Conservation (phyloP, 208 protist species). For the Lotmaria passim region DNA sequence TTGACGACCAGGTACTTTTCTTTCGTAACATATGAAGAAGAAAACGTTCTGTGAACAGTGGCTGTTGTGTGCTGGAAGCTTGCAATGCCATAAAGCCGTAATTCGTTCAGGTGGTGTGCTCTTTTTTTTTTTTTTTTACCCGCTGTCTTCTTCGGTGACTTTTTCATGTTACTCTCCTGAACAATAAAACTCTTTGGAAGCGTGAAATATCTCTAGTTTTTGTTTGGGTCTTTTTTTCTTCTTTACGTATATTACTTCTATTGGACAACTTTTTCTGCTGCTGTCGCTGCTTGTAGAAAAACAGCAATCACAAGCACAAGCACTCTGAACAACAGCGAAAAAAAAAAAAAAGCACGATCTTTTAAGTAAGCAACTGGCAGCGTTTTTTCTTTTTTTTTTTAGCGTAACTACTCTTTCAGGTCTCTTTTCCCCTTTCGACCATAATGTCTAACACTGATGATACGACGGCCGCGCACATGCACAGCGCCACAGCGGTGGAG, state of each 20-base stretch:
- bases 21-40: too few relatives aligned
- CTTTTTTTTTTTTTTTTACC: too few relatives aligned
- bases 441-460: slow-evolving; percentile 2
- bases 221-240: background rate
- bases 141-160: background rate
- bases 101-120: too few relatives aligned
- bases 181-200: background rate
- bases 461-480: slow-evolving; percentile 33
- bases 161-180: background rate
- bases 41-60: too few relatives aligned
- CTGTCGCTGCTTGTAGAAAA: background rate
- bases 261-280: background rate
- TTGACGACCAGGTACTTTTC: too few relatives aligned
- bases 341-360: background rate
- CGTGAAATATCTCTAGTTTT: background rate
- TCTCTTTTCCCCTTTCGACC: slow-evolving; percentile 3
- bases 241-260: background rate
- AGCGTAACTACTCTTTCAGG: background rate
- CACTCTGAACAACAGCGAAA: background rate
- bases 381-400: slow-evolving; percentile 3
- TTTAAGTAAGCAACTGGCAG: too few relatives aligned
- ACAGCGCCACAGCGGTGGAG: slow-evolving; percentile 18
- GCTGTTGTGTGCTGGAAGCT: too few relatives aligned
- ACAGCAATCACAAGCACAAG: background rate
- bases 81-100: too few relatives aligned